Evolutionary conservation across 2,329 filamentous ascomycete species (phyloP).

Genomic region (Fusarium circinatum): DNA sequence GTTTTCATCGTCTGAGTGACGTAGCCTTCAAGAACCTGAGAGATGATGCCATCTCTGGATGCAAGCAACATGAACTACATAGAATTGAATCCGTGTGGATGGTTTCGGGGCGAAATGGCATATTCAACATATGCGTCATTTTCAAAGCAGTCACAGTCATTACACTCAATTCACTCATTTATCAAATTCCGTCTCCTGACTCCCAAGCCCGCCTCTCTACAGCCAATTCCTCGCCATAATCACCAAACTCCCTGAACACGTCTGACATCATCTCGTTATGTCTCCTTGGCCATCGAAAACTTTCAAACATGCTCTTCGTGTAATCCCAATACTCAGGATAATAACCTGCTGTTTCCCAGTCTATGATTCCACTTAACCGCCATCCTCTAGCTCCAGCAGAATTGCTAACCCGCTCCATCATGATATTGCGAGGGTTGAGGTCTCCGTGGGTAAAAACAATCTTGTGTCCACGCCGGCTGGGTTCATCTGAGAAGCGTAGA

Average conservation of each 20-base stretch:
- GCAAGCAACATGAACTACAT: fast-evolving
- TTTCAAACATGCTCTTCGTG: not conserved
- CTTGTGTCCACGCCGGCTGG: not conserved
- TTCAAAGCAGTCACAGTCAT: not conserved
- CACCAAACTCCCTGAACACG: not conserved
- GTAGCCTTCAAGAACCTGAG: fast-evolving
- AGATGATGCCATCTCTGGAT: fast-evolving
- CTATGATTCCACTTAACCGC: not conserved
- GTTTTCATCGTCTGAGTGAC: not conserved
- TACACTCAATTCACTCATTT: not conserved
- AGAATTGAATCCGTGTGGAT: no score
- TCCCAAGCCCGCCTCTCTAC: not conserved
- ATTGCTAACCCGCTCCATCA: not conserved
- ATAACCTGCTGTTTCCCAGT: not conserved
- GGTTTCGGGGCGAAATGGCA: no score
- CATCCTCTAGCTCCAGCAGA: not conserved
- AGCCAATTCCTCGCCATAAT: not conserved
- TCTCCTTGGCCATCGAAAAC: not conserved
- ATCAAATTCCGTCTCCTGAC: not conserved
- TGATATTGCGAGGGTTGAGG: not conserved
- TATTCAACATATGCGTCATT: not conserved
- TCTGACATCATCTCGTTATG: not conserved
- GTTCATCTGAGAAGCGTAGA: not conserved
- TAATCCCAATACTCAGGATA: not conserved
- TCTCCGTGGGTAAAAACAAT: not conserved